These are phyloP conservation scores for Chalara sp. DNA, from an alignment of 2,329 filamentous ascomycete genomes.

Conservation along the genomic window DNA sequence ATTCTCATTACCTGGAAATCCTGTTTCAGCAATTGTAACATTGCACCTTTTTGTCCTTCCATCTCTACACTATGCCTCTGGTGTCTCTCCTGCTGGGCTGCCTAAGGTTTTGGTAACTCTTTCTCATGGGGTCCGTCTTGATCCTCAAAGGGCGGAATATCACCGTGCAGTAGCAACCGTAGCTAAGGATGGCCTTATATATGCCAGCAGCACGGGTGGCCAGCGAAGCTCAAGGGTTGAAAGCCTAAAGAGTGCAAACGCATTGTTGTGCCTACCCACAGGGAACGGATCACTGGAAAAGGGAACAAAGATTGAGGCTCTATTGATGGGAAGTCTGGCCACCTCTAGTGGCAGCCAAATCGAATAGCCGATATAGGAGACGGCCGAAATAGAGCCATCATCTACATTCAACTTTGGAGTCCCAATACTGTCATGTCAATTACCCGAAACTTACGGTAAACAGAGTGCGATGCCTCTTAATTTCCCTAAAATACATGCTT, in stretches of 20 bases:
- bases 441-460: no score
- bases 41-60: slow-evolving; percentile 93
- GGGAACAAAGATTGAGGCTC: slow-evolving; percentile 66
- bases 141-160: slow-evolving; percentile 77
- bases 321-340: slow-evolving; percentile 59
- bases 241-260: slow-evolving; percentile 84
- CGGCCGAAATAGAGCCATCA: no score
- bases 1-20: slow-evolving; percentile 91
- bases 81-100: slow-evolving; percentile 60
- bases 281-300: slow-evolving; percentile 58
- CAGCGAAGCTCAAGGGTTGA: slow-evolving; percentile 88
- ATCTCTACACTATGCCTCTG: slow-evolving; percentile 69
- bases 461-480: no score
- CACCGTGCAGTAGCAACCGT: slow-evolving; percentile 74
- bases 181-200: slow-evolving; percentile 58
- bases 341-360: slow-evolving; percentile 1
- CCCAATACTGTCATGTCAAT: no score
- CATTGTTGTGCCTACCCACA: slow-evolving; percentile 67
- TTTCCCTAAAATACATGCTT: no score
- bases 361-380: no score
- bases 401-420: no score
- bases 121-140: slow-evolving; percentile 65
- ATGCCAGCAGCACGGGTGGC: slow-evolving; percentile 76
- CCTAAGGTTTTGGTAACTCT: slow-evolving; percentile 66
- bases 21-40: slow-evolving; percentile 85